A percentile compares a stretch with the other conserved stretches of the same genome.
Conservation (phyloP, 148 eudicot species). For the Fallopia convolvulus region DNA sequence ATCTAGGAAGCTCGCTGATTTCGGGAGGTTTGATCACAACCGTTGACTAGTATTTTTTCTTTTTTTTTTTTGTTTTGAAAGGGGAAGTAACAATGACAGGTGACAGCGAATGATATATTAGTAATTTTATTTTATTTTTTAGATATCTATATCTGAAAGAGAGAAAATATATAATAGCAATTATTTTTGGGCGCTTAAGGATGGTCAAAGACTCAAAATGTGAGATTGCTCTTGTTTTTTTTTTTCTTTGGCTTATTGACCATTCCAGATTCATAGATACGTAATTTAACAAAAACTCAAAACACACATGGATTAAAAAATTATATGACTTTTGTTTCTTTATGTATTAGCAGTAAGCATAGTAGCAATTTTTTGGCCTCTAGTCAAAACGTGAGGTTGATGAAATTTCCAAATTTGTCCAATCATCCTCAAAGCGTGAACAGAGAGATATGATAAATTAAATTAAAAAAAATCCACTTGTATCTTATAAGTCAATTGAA, state of each 20-base stretch:
- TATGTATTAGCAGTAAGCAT: too few relatives aligned
- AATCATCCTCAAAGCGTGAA: neutral
- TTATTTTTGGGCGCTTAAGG: neutral
- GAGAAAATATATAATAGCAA: neutral
- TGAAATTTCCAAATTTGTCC: neutral
- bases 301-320: neutral
- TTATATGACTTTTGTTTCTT: neutral
- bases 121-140: neutral
- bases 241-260: neutral
- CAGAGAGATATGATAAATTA: neutral
- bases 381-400: neutral
- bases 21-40: constrained; percentile 54
- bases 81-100: neutral
- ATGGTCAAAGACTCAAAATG: neutral
- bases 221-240: neutral
- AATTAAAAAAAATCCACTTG: too few relatives aligned
- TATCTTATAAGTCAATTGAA: too few relatives aligned
- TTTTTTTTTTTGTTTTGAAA: neutral
- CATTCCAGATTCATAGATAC: neutral
- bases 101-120: neutral
- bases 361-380: neutral
- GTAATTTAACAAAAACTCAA: too few relatives aligned
- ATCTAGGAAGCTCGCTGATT: constrained; percentile 89
- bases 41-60: constrained; percentile 26
- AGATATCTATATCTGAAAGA: neutral